Percentiles rank a stretch among this genome's conserved stretches.
Conservation (phyloP, 2,329 filamentous ascomycete genomes). For the Fusarium tuaranense region DNA sequence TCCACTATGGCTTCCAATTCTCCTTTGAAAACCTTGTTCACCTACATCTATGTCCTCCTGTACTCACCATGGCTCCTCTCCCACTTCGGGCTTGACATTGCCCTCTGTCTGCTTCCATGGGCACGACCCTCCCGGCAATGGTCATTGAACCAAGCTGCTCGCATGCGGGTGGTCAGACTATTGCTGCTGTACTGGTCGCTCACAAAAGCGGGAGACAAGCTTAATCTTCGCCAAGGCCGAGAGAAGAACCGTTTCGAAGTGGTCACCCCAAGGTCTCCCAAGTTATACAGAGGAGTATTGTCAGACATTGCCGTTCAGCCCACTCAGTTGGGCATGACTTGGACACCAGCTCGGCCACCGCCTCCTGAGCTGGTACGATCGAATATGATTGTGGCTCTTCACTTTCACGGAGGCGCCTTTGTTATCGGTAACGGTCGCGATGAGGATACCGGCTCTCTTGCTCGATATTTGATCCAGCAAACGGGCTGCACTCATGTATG, state of each 20-base stretch:
- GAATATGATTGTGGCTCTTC: slow-evolving; percentile 19
- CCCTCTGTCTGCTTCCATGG: slow-evolving; percentile 25
- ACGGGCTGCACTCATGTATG: slow-evolving; percentile 40
- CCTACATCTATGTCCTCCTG: slow-evolving; percentile 2
- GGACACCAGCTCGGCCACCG: slow-evolving; percentile 34
- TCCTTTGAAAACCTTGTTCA: background rate
- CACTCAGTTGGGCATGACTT: slow-evolving; percentile 30
- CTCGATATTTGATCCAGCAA: slow-evolving; percentile 18
- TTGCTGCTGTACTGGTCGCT: slow-evolving; percentile 39
- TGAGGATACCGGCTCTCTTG: slow-evolving; percentile 33
- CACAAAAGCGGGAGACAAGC: slow-evolving; percentile 17
- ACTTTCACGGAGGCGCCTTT: slow-evolving; percentile 37
- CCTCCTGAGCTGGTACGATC: slow-evolving; percentile 18
- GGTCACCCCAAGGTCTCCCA: slow-evolving; percentile 19
- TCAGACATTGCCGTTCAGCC: slow-evolving; percentile 18
- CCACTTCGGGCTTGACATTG: slow-evolving; percentile 24
- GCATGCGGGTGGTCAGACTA: slow-evolving; percentile 32
- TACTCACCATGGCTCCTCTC: slow-evolving; percentile 33
- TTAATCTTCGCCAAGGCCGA: slow-evolving; percentile 10
- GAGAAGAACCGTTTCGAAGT: slow-evolving; percentile 38
- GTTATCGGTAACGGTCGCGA: slow-evolving; percentile 39
- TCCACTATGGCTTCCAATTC: background rate
- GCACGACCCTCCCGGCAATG: slow-evolving; percentile 17
- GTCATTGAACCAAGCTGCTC: slow-evolving; percentile 30
- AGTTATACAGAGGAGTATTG: slow-evolving; percentile 29